Evolutionary conservation across 441 rosid genomes (phyloP), one percentile per base, ranked within the genome.

Genomic region (Adansonia rubrostipa): DNA sequence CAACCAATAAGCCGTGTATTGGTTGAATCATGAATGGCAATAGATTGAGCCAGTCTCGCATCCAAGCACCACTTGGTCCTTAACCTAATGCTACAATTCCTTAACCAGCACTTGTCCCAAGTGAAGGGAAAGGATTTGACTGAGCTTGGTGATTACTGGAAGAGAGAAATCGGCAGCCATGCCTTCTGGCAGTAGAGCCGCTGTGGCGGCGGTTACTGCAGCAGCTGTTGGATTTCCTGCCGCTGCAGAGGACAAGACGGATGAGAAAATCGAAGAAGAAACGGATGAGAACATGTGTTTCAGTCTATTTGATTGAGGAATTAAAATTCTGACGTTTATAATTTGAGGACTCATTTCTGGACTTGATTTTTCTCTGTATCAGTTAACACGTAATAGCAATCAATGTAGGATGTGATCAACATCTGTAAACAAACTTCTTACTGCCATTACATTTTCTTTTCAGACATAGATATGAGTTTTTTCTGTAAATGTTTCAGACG

Each of bases 81-180:
- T 40, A 64, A 77, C 86, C 83, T 82, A 20, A 84, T 19, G 70
- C 50, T 57, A 1, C 89, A 84, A 7, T 53, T 47, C 85, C n/a
- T n/a, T n/a, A n/a, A n/a, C n/a, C n/a, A n/a, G n/a, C n/a, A n/a
- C n/a, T n/a, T 45, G 72, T 68, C 56, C 56, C 36, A 68, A 45
- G 72, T 68, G 13, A 15, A 14, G 57, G 63, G 63, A 47, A 69
- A 69, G 42, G 73, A 69, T 47, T 11, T 69, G 10, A 48, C 73
- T 11, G 73, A 47, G 57, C 57, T 47, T 6, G 13, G 22, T 47
- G 73, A 40, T 20, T 6, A 3, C 33, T 20, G 57, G 73, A 22
- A 47, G 57, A 47, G 40, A 69, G 57, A 69, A 48, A 13, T 2
- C 13, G 33, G 73, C 73, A 5, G 3, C 73, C 4, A 6, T 69